Percentiles rank a stretch among this genome's conserved stretches.
Evolutionary conservation across 345 rosid genomes (phyloP).

Genomic region (Gossypium stocksii): DNA sequence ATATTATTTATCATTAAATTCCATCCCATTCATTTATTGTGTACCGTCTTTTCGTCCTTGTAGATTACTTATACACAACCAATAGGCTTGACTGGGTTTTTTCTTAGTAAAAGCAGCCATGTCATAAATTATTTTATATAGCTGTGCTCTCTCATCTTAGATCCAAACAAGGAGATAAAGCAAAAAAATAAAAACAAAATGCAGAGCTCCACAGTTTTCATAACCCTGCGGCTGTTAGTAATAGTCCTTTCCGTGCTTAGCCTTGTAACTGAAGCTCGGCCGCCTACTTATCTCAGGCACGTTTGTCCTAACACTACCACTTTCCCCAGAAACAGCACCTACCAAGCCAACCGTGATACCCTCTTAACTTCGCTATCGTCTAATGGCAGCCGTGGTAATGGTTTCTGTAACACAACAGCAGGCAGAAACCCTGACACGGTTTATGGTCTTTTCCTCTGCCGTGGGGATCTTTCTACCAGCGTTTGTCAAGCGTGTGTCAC

Average conservation of each 20-base stretch:
- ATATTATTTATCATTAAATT: too few species aligned
- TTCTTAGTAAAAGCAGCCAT: too few species aligned
- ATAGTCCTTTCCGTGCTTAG: neutral
- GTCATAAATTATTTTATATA: too few species aligned
- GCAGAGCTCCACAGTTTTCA: neutral
- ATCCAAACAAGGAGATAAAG: too few species aligned
- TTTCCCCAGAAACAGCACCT: neutral
- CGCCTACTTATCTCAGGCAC: neutral
- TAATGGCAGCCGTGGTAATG: neutral
- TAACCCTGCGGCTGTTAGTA: neutral
- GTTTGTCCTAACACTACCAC: neutral
- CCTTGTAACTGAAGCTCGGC: neutral
- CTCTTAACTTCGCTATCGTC: neutral
- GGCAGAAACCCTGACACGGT: conserved; percentile 13
- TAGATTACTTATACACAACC: too few species aligned
- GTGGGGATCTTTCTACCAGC: neutral
- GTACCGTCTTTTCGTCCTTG: too few species aligned
- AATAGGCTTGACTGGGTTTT: too few species aligned
- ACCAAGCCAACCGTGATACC: neutral
- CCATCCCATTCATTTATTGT: too few species aligned
- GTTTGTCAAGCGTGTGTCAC: neutral
- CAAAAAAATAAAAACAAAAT: neutral
- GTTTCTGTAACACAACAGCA: conserved; percentile 23
- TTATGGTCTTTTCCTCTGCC: neutral
- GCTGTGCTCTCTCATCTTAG: too few species aligned